phyloP scores from a whole-genome alignment of 2,329 filamentous ascomycete species.

The Xylaria sp. region DNA sequence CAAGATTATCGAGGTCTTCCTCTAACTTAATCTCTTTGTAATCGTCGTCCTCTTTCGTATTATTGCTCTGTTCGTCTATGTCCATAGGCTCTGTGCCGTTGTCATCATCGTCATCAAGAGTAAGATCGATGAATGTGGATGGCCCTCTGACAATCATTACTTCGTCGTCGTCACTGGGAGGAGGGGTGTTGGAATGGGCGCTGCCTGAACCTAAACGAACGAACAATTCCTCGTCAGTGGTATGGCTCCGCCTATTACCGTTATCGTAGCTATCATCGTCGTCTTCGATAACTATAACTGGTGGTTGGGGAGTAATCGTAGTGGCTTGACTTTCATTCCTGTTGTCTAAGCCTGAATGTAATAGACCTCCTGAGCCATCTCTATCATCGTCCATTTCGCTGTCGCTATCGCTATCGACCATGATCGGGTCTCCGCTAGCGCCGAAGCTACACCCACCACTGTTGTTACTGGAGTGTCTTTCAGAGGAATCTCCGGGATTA shows the following conservation, averaged over 20 bases:
- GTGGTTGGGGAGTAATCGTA: neutral
- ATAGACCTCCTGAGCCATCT: neutral
- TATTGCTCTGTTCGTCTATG: no score
- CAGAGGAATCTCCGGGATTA: neutral
- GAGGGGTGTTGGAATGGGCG: neutral
- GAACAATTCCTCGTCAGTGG: conserved; percentile 16
- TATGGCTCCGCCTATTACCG: neutral
- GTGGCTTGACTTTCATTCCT: neutral
- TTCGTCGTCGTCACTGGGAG: neutral
- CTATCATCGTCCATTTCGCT: conserved; percentile 18
- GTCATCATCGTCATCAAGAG: conserved; percentile 16
- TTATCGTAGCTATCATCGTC: conserved; percentile 7
- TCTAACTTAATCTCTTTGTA: neutral
- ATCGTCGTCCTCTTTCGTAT: neutral
- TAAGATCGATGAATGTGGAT: conserved; percentile 8
- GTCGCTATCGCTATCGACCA: conserved; percentile 17
- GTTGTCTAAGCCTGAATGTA: neutral
- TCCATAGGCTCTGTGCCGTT: neutral
- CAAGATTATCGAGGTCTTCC: neutral
- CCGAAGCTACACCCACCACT: neutral
- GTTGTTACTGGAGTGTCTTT: neutral
- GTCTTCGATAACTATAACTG: conserved; percentile 19
- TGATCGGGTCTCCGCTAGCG: neutral
- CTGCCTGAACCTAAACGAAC: conserved; percentile 21
- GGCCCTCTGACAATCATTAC: neutral